Percentiles rank a stretch among this genome's conserved stretches.
Evolutionary conservation across 2,329 filamentous ascomycete species (phyloP).

Genomic region (Exophiala xenobiotica): DNA sequence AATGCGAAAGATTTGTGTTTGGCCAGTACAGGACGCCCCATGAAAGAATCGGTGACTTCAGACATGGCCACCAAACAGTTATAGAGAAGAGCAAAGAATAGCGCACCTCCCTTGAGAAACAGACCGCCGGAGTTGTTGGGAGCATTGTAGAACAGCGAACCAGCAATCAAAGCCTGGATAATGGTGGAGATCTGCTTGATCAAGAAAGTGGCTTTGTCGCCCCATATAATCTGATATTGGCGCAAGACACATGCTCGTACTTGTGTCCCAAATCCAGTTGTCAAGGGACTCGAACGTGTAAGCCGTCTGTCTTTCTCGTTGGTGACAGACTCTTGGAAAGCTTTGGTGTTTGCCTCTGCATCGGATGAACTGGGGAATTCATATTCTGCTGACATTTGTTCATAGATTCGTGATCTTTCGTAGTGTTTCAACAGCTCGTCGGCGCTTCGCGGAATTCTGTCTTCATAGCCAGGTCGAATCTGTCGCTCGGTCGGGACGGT

Average conservation of each 20-base stretch:
- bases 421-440: constrained; percentile 51
- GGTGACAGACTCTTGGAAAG: constrained; percentile 55
- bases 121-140: constrained; percentile 58
- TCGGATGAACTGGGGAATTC: constrained; percentile 53
- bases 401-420: constrained; percentile 52
- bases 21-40: constrained; percentile 57
- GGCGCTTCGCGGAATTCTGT: constrained; percentile 46
- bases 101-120: constrained; percentile 62
- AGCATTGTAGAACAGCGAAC: constrained; percentile 67
- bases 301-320: constrained; percentile 58
- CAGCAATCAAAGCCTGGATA: constrained; percentile 60
- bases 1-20: constrained; percentile 60
- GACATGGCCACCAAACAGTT: constrained; percentile 63
- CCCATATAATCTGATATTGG: constrained; percentile 66
- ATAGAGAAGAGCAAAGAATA: constrained; percentile 64
- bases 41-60: constrained; percentile 65
- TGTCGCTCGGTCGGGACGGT: constrained; percentile 56
- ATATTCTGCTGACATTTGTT: constrained; percentile 56
- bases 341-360: constrained; percentile 51
- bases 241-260: constrained; percentile 56
- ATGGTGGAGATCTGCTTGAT: constrained; percentile 62
- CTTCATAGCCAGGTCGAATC: constrained; percentile 45
- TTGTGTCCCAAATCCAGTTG: constrained; percentile 54
- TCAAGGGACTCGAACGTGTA: constrained; percentile 55
- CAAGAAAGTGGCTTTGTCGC: constrained; percentile 62